phyloP scores from a whole-genome alignment of 306 rosid genomes.

The Cucumis cinereus region DNA sequence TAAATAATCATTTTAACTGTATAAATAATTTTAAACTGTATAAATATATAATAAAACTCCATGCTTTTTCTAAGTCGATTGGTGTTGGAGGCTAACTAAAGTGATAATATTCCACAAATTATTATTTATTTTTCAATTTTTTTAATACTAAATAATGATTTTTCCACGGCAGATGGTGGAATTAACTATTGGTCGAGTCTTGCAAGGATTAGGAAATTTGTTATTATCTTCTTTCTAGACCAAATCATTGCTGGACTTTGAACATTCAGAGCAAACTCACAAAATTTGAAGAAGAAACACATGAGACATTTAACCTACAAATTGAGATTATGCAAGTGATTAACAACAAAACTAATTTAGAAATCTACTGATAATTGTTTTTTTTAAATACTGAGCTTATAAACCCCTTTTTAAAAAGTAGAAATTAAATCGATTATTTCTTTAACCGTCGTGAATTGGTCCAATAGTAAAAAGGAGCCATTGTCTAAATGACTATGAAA shows the following conservation, averaged over 20 bases:
- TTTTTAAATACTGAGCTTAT: too few relatives aligned
- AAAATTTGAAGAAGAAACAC: not conserved
- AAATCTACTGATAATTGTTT: too few relatives aligned
- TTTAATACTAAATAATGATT: not conserved
- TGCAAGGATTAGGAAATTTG: not conserved
- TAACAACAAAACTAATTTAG: not conserved
- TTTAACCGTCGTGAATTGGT: too few relatives aligned
- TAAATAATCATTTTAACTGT: not conserved
- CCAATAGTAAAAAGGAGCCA: too few relatives aligned
- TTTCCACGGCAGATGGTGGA: not conserved
- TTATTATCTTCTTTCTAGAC: not conserved
- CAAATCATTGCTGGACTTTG: not conserved
- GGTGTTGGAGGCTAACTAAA: not conserved
- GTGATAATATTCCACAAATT: not conserved
- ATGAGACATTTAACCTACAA: not conserved
- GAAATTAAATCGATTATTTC: too few relatives aligned
- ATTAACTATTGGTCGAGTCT: not conserved
- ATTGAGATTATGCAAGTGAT: not conserved
- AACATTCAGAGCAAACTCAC: not conserved
- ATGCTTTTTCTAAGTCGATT: not conserved
- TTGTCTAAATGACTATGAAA: too few relatives aligned
- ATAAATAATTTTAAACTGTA: too few relatives aligned
- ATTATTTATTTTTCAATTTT: not conserved
- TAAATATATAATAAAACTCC: not conserved
- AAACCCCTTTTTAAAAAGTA: too few relatives aligned